Percentiles rank a stretch among this genome's conserved stretches.
phyloP scores from a whole-genome alignment of 2,329 filamentous ascomycete species.

The Triangularia verruculosa region DNA sequence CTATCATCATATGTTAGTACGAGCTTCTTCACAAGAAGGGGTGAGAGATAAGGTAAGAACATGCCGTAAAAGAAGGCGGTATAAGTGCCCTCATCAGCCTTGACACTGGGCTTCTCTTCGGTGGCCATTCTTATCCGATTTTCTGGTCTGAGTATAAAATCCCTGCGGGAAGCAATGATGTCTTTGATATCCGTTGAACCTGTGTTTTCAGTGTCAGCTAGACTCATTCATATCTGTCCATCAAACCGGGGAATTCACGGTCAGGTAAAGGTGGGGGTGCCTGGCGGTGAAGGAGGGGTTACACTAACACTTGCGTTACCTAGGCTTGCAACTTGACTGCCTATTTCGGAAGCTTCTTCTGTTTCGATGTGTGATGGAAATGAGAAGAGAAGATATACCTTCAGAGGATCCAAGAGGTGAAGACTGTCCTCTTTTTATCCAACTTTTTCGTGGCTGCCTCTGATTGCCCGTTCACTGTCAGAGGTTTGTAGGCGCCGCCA shows the following conservation, averaged over 20 bases:
- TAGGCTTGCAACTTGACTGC: neutral
- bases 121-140: constrained; percentile 7
- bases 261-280: neutral
- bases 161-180: neutral
- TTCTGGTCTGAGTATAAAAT: neutral
- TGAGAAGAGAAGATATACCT: neutral
- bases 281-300: neutral
- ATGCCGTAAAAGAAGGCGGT: constrained; percentile 55
- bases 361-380: neutral
- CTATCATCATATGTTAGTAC: neutral
- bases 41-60: neutral
- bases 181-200: neutral
- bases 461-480: neutral
- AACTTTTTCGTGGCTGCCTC: neutral
- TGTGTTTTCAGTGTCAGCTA: neutral
- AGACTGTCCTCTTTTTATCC: neutral
- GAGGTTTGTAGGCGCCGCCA: neutral
- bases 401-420: neutral
- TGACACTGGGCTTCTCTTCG: neutral
- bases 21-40: neutral
- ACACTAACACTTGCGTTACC: neutral
- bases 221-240: neutral
- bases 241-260: constrained; percentile 4
- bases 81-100: constrained; percentile 20
- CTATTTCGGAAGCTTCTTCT: neutral